phyloP scores from a whole-genome alignment of 2,329 filamentous ascomycete genomes.

The Claviceps sp. region DNA sequence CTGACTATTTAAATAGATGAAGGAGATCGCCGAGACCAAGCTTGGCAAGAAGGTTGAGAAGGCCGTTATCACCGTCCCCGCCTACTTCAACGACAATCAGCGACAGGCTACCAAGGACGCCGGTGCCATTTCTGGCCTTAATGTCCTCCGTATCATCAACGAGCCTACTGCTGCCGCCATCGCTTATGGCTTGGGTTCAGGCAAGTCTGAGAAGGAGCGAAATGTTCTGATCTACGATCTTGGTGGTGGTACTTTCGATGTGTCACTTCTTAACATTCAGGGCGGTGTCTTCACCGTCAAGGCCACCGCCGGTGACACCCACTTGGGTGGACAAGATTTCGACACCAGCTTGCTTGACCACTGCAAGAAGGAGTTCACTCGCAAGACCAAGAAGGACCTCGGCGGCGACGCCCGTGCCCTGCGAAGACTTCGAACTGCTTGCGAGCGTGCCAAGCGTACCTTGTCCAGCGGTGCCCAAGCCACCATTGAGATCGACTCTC shows the following conservation, averaged over 20 bases:
- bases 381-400: conserved; percentile 65
- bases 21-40: conserved; percentile 97
- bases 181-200: conserved; percentile 90
- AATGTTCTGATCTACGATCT: conserved; percentile 99
- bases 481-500: conserved; percentile 95
- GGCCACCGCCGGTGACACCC: conserved; percentile 94
- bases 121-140: conserved; percentile 91
- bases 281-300: conserved; percentile 99
- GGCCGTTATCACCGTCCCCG: conserved; percentile 96
- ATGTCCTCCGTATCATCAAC: conserved; percentile 99
- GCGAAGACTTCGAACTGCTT: conserved; percentile 90
- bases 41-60: conserved; percentile 98
- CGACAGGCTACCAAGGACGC: conserved; percentile 99
- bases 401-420: conserved; percentile 80
- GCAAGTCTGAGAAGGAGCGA: conserved; percentile 94
- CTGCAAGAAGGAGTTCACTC: conserved; percentile 89
- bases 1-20: conserved; percentile 54
- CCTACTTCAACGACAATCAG: conserved; percentile 99
- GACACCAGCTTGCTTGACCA: conserved; percentile 91
- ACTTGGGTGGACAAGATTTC: conserved; percentile 92
- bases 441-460: conserved; percentile 98
- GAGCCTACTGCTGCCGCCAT: conserved; percentile 97
- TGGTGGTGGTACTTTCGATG: conserved; percentile 99
- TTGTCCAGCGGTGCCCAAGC: conserved; percentile 95
- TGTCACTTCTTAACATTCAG: conserved; percentile 96